Evolutionary conservation across 495 filamentous ascomycete genomes (phyloP).

Genomic region (Penicillium canescens): DNA sequence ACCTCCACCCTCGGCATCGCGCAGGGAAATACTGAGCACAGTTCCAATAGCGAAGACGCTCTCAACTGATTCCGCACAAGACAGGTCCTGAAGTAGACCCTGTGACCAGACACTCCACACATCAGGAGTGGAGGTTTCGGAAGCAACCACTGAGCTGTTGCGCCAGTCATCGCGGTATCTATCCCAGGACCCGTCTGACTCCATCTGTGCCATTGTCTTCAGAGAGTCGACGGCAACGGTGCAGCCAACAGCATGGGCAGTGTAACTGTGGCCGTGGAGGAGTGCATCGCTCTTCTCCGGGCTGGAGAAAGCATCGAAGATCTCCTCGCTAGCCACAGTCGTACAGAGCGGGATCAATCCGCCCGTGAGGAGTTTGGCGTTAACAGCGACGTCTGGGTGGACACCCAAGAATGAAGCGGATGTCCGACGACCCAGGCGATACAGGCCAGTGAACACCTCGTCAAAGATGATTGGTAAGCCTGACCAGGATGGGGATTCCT

Average conservation of each 20-base stretch:
- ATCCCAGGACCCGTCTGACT: conserved; percentile 50
- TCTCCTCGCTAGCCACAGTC: conserved; percentile 67
- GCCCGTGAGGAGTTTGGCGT: conserved; percentile 78
- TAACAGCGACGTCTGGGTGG: conserved; percentile 68
- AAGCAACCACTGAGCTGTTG: background rate
- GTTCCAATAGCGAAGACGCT: conserved; percentile 69
- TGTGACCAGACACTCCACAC: conserved; percentile 73
- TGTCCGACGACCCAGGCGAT: conserved; percentile 68
- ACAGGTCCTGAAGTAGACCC: conserved; percentile 56
- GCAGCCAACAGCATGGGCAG: conserved; percentile 75
- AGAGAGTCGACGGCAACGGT: conserved; percentile 65
- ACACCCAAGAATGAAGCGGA: conserved; percentile 65
- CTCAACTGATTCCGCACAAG: conserved; percentile 51
- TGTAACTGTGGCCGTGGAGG: conserved; percentile 81
- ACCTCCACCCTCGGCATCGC: conserved; percentile 48
- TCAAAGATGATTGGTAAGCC: conserved; percentile 76
- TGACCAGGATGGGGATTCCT: conserved; percentile 50
- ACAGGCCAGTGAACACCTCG: conserved; percentile 81
- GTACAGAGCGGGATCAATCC: conserved; percentile 72
- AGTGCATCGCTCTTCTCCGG: conserved; percentile 70
- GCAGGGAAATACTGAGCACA: conserved; percentile 66
- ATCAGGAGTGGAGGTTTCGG: conserved; percentile 8
- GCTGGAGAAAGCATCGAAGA: conserved; percentile 68
- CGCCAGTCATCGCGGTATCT: conserved; percentile 47
- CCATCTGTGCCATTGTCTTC: conserved; percentile 54